Evolutionary conservation across 2,329 filamentous ascomycete genomes (phyloP), one percentile per base, ranked within the genome.

Genomic region (Trichoderma sp.): DNA sequence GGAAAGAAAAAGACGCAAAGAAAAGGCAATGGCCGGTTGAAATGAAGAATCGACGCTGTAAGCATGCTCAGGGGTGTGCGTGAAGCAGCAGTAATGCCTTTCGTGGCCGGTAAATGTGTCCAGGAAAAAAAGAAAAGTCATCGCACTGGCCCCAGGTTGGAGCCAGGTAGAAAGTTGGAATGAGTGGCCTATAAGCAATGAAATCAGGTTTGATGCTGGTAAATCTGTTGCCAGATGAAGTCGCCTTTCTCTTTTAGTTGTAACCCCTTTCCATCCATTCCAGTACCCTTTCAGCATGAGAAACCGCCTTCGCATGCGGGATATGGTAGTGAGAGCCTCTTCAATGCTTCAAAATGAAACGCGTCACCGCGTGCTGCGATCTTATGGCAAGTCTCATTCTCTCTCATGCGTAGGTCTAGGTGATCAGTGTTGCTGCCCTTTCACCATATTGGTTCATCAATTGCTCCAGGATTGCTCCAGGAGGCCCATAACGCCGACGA

Each of bases 201-300:
- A 52, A 56, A 26, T 47, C 52, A 58, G 50, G 62, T 66, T 67
- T 67, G 73, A 74, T 56, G 68, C 70, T 69, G 57, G 75, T 73
- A 28, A 70, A 69, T 47, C 75, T 76, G 70, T 78, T 78, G 72
- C 71, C 72, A 74, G 72, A 71, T 57, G 70, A 67, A 69, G 67
- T 72, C 52, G 70, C 69, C 69, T 70, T 68, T 59, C 64, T 65
- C 67, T 66, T 52, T 67, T 70, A 52, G 39, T 55, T 60, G 39
- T 61, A 55, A 47, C 21, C 57, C 19, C 17, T 67, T 60, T 44
- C 61, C 59, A 62, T 55, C 59, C 59, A 45, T 43, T 44, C 28
- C 39, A 45, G 48, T 47, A 15, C 19, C 39, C 47, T 43, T 19
- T 45, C 59, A 39, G 15, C 50, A 41, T 43, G 34, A n/a, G 19